phyloP scores from a whole-genome alignment of 495 filamentous ascomycete genomes.

The Cairneyella variabilis region DNA sequence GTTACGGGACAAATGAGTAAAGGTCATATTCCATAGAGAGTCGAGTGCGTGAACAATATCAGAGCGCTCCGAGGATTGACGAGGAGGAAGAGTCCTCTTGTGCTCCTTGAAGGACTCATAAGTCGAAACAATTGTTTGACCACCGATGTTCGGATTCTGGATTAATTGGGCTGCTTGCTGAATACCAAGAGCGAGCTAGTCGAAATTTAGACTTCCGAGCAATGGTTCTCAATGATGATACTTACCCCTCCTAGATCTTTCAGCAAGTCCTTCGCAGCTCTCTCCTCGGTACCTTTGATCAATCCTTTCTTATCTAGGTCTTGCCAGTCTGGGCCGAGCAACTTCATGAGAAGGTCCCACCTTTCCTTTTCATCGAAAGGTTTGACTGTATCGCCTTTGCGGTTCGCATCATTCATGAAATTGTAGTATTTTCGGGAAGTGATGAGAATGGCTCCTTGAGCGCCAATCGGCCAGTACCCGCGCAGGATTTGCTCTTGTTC shows the following conservation, averaged over 20 bases:
- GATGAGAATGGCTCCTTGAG: conserved; percentile 9
- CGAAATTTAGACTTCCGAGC: not conserved
- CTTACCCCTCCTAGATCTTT: conserved; percentile 10
- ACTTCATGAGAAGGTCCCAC: conserved; percentile 12
- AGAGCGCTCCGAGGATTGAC: not conserved
- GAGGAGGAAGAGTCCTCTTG: conserved; percentile 1
- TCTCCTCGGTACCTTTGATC: conserved; percentile 9
- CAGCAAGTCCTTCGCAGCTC: conserved; percentile 11
- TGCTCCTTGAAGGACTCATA: conserved; percentile 10
- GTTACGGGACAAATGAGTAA: conserved; percentile 6
- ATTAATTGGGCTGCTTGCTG: conserved; percentile 17
- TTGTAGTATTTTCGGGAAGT: conserved; percentile 15
- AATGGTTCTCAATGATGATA: too few relatives aligned
- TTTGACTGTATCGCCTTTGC: conserved; percentile 15
- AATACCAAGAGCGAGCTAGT: conserved; percentile 13
- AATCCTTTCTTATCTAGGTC: not conserved
- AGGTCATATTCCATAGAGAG: conserved; percentile 15
- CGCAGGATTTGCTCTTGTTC: conserved; percentile 5
- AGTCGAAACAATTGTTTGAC: conserved; percentile 1
- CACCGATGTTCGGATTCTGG: conserved; percentile 4
- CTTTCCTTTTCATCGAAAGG: conserved; percentile 10
- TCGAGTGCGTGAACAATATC: conserved; percentile 4
- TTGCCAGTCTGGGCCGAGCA: conserved; percentile 11
- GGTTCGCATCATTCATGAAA: conserved; percentile 11
- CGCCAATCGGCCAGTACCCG: conserved; percentile 12